Evolutionary conservation across 192 early-diverging fungal species (phyloP).

Genomic region (Lobosporangium transversale): DNA sequence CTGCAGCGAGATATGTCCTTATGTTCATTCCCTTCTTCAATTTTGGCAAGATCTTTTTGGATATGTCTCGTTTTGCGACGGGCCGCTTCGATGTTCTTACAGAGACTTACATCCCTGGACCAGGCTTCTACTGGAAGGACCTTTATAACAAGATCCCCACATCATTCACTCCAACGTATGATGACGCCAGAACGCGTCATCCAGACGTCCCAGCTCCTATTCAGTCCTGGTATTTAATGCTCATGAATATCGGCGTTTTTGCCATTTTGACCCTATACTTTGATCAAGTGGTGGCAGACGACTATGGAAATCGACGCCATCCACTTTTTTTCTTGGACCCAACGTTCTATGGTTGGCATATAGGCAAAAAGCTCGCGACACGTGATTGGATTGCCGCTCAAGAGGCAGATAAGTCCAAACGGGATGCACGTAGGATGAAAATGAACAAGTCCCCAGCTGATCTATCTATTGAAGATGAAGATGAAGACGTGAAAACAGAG

Average conservation of each 20-base stretch:
- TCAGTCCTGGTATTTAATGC: conserved; percentile 68
- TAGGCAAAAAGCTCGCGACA: conserved; percentile 38
- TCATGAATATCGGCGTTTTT: conserved; percentile 72
- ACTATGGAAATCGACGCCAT: conserved; percentile 67
- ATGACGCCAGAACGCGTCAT: conserved; percentile 31
- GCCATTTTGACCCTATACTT: conserved; percentile 75
- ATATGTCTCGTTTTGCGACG: conserved; percentile 64
- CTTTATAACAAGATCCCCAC: conserved; percentile 59
- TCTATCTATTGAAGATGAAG: conserved; percentile 38
- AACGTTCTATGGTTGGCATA: conserved; percentile 71
- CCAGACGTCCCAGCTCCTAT: conserved; percentile 70
- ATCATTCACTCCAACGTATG: conserved; percentile 60
- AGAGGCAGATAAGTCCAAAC: conserved; percentile 31
- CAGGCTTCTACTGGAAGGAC: conserved; percentile 65
- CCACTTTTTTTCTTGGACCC: conserved; percentile 74
- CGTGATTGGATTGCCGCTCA: conserved; percentile 57
- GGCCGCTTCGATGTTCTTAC: conserved; percentile 65
- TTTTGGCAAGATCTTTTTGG: conserved; percentile 75
- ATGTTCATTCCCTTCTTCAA: conserved; percentile 67
- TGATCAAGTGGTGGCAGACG: conserved; percentile 80
- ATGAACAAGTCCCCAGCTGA: conserved; percentile 21
- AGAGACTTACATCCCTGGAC: conserved; percentile 70
- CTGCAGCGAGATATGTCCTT: conserved; percentile 34
- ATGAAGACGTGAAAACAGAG: conserved; percentile 61
- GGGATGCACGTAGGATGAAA: conserved; percentile 17